Conservation (phyloP, 331 rosid genomes). For the Malus hybrid region DNA sequence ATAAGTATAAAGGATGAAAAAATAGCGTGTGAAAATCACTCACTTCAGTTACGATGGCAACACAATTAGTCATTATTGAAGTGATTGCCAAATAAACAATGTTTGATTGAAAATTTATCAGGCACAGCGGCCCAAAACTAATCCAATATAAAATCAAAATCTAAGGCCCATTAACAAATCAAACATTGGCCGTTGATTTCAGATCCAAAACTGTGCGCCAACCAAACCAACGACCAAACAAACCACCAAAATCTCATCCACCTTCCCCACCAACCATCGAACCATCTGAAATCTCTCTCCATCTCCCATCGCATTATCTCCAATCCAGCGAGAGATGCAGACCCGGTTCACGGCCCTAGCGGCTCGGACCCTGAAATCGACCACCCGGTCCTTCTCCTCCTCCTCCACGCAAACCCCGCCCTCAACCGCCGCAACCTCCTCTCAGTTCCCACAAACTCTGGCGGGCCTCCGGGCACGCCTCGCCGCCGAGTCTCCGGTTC, state of each 20-base stretch:
- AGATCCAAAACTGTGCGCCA: constrained; percentile 12
- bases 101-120: neutral
- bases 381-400: neutral
- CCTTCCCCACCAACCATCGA: constrained; percentile 12
- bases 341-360: constrained; percentile 10
- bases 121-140: neutral
- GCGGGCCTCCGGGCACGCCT: constrained; percentile 75
- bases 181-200: neutral
- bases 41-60: too few species aligned
- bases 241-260: constrained; percentile 5
- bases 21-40: too few species aligned
- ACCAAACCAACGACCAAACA: constrained; percentile 10
- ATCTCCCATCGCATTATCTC: constrained; percentile 11
- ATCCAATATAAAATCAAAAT: neutral
- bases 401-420: constrained; percentile 16
- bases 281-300: neutral
- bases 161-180: neutral
- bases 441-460: constrained; percentile 59
- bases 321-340: constrained; percentile 5
- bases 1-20: too few species aligned
- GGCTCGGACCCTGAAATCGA: neutral
- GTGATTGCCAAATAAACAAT: neutral
- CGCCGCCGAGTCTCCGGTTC: constrained; percentile 55
- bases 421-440: constrained; percentile 6
- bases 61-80: too few species aligned